Percentiles rank a stretch among this genome's conserved stretches.
Evolutionary conservation across 1,284 basidiomycete species (phyloP).

Genomic region (Apiotrichum siamense): DNA sequence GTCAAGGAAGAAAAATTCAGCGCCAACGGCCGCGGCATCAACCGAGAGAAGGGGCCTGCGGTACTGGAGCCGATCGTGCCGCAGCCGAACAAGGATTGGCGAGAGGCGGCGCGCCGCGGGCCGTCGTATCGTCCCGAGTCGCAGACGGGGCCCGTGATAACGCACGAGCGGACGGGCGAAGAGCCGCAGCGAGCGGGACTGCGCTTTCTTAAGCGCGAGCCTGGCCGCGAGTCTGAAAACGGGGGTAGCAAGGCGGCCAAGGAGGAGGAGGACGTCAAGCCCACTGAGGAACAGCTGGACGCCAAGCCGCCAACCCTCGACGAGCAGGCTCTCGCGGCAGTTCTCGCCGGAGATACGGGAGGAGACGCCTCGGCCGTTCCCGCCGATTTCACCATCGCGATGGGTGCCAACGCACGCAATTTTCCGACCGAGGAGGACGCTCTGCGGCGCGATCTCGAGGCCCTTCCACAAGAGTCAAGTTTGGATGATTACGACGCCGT

Average conservation of each 20-base stretch:
- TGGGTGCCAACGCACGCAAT: constrained; percentile 7
- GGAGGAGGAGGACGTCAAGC: constrained; percentile 15
- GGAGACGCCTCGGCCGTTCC: not conserved
- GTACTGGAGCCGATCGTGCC: constrained; percentile 80
- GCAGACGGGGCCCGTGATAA: constrained; percentile 33
- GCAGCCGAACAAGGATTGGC: constrained; percentile 80
- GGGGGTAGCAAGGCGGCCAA: constrained; percentile 13
- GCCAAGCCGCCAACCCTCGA: constrained; percentile 39
- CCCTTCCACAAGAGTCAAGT: constrained; percentile 56
- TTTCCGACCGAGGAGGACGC: constrained; percentile 61
- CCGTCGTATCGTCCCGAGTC: constrained; percentile 59
- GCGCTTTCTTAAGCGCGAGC: constrained; percentile 33
- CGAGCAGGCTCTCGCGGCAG: constrained; percentile 38
- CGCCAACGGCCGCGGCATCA: constrained; percentile 44
- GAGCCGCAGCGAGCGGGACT: constrained; percentile 75
- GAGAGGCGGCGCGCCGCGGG: constrained; percentile 54
- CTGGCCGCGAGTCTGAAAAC: not conserved
- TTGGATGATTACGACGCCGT: constrained; percentile 84
- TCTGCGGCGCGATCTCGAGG: constrained; percentile 68
- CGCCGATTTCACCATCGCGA: constrained; percentile 3
- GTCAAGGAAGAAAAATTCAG: too few species aligned
- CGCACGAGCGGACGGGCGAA: constrained; percentile 55
- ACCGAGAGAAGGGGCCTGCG: constrained; percentile 58
- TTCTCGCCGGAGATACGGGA: constrained; percentile 28
- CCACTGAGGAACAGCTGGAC: constrained; percentile 5